Base-by-base conservation (phyloP, 1,284 basidiomycete species). In the Inonotus hispidus region DNA sequence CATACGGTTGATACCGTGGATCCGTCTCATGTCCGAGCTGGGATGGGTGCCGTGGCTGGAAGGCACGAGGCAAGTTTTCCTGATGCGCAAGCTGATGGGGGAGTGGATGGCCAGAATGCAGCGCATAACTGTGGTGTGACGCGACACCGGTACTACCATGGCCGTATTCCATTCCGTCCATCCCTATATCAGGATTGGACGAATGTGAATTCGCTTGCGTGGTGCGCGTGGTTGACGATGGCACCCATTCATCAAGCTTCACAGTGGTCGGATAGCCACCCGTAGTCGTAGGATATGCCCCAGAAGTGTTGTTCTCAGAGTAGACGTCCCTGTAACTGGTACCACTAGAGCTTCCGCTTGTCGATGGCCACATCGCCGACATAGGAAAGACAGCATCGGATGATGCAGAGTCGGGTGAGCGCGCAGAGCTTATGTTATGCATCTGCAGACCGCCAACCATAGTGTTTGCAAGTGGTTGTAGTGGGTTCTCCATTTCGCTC, bases 161-260 rank as follows among this genome's bases (percentile, higher is more conserved):
- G n/a, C 39, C 60, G 56, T 62, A 62, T 58, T 62, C 60, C 60
- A 62, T 62, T 52, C 60, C 54, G 60, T 61, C 60, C 54, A 53
- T 61, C 56, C 60, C 50, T 49, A 54, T 60, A 37, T 27, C 47
- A 39, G 55, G 56, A 62, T 62, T 38, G 13, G 56, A 57, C 55
- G 60, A 46, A 58, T 62, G 60, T 41, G 60, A 58, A 62, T 62
- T 52, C 60, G 60, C 43, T 27, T 62, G 55, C 23, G 49, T 27
- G 56, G 57, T 56, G 32, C 50, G 60, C 45, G 60, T 23, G 14
- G 60, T 16, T 35, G 60, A 19, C n/a, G 60, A 21, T 29, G 55
- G 45, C n/a, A 37, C 41, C 60, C 60, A 62, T 19, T 53, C 60
- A 49, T 62, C 38, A 23, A 43, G 27, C 45, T 53, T 56, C 56